Percentiles rank a stretch among this genome's conserved stretches.
phyloP scores from a whole-genome alignment of 2,329 filamentous ascomycete species.

The Exophiala alcalophila region DNA sequence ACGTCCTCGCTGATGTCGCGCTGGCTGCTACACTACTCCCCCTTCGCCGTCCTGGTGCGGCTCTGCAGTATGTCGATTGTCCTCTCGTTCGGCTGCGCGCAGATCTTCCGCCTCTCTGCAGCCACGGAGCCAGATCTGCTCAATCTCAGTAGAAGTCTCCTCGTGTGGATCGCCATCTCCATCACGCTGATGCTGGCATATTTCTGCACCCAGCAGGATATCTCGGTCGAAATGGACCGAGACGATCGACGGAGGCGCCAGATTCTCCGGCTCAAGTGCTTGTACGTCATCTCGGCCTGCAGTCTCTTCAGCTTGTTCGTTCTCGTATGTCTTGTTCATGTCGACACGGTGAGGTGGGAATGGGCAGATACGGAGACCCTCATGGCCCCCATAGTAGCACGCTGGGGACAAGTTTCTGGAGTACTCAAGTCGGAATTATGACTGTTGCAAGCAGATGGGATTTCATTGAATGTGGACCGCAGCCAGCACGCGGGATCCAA shows the following conservation, averaged over 20 bases:
- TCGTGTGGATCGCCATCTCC: conserved; percentile 27
- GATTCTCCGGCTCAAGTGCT: conserved; percentile 28
- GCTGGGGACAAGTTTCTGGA: too few species aligned
- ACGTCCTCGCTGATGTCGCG: conserved; percentile 30
- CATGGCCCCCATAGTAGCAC: too few species aligned
- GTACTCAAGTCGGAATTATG: too few species aligned
- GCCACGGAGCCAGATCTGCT: conserved; percentile 26
- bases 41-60: conserved; percentile 71
- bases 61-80: conserved; percentile 43
- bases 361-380: too few species aligned
- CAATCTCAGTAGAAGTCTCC: conserved; percentile 26
- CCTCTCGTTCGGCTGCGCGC: conserved; percentile 27
- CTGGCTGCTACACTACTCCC: conserved; percentile 78
- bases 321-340: conserved; percentile 17
- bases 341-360: too few species aligned
- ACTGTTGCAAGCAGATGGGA: too few species aligned
- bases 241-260: conserved; percentile 27
- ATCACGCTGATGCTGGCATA: conserved; percentile 27
- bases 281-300: conserved; percentile 27
- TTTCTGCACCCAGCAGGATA: conserved; percentile 30
- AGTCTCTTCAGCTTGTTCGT: conserved; percentile 26
- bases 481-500: too few species aligned
- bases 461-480: too few species aligned
- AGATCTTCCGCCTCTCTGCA: conserved; percentile 25
- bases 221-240: conserved; percentile 25